Evolutionary conservation across 768 basidiomycete species (phyloP).

Genomic region (Suillus clintonianus): DNA sequence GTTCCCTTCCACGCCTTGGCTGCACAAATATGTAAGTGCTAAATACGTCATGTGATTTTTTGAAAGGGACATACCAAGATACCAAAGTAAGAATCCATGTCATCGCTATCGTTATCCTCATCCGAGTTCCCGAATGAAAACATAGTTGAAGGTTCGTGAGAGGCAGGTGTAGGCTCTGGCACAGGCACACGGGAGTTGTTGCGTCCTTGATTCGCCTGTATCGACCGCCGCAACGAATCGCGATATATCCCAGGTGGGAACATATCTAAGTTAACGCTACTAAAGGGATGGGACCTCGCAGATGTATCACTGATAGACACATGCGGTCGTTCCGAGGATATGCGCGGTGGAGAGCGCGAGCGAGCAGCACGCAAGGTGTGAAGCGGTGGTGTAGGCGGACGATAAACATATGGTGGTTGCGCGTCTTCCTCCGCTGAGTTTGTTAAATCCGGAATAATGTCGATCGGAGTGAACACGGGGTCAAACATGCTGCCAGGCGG

Average conservation of each 20-base stretch:
- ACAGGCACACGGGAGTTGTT: not conserved
- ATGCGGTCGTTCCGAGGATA: not conserved
- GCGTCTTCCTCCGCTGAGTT: not conserved
- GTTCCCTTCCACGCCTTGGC: constrained; percentile 4
- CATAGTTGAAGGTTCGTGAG: not conserved
- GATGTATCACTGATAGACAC: not conserved
- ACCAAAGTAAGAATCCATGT: constrained; percentile 3
- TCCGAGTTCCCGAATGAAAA: constrained; percentile 1
- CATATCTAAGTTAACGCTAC: constrained; percentile 29
- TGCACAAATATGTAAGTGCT: not conserved
- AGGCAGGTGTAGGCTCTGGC: not conserved
- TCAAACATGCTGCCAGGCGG: not conserved
- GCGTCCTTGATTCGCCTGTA: constrained; percentile 20
- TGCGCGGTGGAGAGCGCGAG: not conserved
- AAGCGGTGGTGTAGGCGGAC: not conserved
- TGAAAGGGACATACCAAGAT: not conserved
- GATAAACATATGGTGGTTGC: not conserved
- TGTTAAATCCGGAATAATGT: not conserved
- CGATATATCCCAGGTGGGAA: constrained; percentile 35
- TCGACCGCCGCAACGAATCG: constrained; percentile 24
- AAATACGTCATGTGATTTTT: not conserved
- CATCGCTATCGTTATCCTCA: constrained; percentile 4
- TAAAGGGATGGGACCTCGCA: constrained; percentile 27
- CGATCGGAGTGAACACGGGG: not conserved
- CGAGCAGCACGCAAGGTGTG: not conserved